Conservation (phyloP, 495 filamentous ascomycete species). For the Lepidopterella palustris region DNA sequence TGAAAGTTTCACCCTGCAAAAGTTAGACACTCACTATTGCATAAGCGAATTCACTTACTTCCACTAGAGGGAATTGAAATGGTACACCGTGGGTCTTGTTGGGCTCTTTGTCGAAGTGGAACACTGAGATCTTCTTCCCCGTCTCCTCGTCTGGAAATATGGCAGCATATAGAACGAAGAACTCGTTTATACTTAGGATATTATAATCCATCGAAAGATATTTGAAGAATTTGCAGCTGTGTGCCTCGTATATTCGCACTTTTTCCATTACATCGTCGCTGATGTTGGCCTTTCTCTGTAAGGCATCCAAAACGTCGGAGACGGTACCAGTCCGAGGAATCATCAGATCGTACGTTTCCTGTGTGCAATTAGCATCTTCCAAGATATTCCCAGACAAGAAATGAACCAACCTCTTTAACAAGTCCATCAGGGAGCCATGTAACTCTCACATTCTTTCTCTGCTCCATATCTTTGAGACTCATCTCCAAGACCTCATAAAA, state of each 20-base stretch:
- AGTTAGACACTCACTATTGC: constrained; percentile 4
- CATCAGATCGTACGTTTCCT: constrained; percentile 72
- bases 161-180: constrained; percentile 72
- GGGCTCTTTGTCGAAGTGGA: constrained; percentile 86
- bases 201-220: constrained; percentile 57
- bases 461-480: constrained; percentile 86
- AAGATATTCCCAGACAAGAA: neutral
- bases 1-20: constrained; percentile 73
- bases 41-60: constrained; percentile 47
- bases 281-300: constrained; percentile 75
- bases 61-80: constrained; percentile 82
- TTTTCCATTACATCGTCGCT: constrained; percentile 62
- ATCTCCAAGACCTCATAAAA: constrained; percentile 92
- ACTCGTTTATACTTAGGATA: constrained; percentile 77
- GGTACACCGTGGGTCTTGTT: constrained; percentile 74
- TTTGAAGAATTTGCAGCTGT: constrained; percentile 71
- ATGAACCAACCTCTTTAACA: constrained; percentile 65
- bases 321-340: constrained; percentile 76
- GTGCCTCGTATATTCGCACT: constrained; percentile 72
- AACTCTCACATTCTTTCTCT: constrained; percentile 75
- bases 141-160: constrained; percentile 53
- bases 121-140: constrained; percentile 52
- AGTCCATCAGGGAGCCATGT: constrained; percentile 85
- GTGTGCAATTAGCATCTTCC: constrained; percentile 10
- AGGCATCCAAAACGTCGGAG: constrained; percentile 61